Evolutionary conservation across 805 yeast species (phyloP), one percentile per base, ranked within the genome.

Genomic region (Zygotorulaspora chibaensis): DNA sequence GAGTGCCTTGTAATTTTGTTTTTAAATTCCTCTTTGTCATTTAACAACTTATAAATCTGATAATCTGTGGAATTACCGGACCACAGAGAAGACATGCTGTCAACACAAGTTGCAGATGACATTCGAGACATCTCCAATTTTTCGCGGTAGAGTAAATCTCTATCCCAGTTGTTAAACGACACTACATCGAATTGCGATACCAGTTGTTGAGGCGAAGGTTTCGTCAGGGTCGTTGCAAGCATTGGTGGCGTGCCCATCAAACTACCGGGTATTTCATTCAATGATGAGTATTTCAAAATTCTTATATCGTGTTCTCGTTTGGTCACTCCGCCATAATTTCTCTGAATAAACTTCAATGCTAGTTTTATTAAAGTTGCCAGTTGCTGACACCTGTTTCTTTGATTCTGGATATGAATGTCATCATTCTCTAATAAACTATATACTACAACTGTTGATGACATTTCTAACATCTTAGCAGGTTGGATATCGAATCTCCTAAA

Each of bases 401-500:
- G 43, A 17, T 31, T 18, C 38, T 42, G 18, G 45, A 51, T 13
- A 18, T 41, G 37, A 27, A 48, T 29, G n/a, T 29, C 33, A 18
- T 56, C 9, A 37, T 48, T n/a, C 40, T 65, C 67, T 2, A 66
- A 64, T 50, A 80, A 72, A 51, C 88, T 77, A 62, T 89, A 91
- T n/a, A 90, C 78, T 5, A 87, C 69, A 41, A 88, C 77, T 58
- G 87, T 95, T 0, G 93, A 75, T 8, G 88, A 71, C 23, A 79
- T 71, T 28, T 93, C 84, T 49, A 83, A 34, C 50, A 55, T 69
- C 59, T 88, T 89, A n/a, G 88, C 76, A 15, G 81, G 84, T 66
- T 91, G 98, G 46, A 85, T 79, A 59, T 86, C 88, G 64, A 89
- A 90, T 59, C 90, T 87, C 51, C 97, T 75, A 44, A 89, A 73